These are phyloP conservation scores for Pythium rishiriense DNA, from an alignment of 352 stramenopile genomes.

Conservation along the genomic window DNA sequence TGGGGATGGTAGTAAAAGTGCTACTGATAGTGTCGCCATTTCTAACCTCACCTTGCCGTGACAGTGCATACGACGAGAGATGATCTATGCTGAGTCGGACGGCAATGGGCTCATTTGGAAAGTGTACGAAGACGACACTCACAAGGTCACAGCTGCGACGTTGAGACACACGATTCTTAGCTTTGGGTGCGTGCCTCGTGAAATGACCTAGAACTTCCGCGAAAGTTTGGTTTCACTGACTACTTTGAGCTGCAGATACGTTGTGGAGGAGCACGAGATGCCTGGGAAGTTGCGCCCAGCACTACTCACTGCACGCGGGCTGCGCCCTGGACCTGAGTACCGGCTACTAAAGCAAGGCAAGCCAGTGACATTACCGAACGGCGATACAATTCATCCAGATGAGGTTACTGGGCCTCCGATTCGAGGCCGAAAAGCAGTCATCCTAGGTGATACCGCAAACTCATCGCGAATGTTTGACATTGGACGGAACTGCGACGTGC, in stretches of 20 bases:
- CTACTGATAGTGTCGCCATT: too few species aligned
- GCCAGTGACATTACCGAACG: conserved; percentile 79
- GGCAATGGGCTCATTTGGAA: conserved; percentile 68
- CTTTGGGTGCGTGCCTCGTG: conserved; percentile 54
- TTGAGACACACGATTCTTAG: conserved; percentile 81
- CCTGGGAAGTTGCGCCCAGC: conserved; percentile 87
- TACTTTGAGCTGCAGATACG: conserved; percentile 41
- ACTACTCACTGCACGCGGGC: conserved; percentile 70
- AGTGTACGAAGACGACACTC: conserved; percentile 66
- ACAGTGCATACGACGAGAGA: conserved; percentile 51
- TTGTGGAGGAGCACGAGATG: conserved; percentile 72
- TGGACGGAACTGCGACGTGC: conserved; percentile 76
- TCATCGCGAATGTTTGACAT: conserved; percentile 79
- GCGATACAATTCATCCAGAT: conserved; percentile 66
- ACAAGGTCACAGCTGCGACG: conserved; percentile 57
- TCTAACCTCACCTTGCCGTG: neutral
- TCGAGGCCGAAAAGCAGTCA: conserved; percentile 70
- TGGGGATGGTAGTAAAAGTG: too few species aligned
- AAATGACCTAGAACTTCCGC: too few species aligned
- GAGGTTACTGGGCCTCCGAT: conserved; percentile 70
- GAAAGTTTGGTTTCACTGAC: too few species aligned
- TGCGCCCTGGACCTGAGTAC: conserved; percentile 91
- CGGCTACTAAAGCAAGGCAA: conserved; percentile 87
- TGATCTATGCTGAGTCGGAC: conserved; percentile 57
- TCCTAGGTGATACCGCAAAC: conserved; percentile 76